Base-by-base conservation (phyloP, 2,329 filamentous ascomycete genomes). In the Ceratocystis harringtonii region DNA sequence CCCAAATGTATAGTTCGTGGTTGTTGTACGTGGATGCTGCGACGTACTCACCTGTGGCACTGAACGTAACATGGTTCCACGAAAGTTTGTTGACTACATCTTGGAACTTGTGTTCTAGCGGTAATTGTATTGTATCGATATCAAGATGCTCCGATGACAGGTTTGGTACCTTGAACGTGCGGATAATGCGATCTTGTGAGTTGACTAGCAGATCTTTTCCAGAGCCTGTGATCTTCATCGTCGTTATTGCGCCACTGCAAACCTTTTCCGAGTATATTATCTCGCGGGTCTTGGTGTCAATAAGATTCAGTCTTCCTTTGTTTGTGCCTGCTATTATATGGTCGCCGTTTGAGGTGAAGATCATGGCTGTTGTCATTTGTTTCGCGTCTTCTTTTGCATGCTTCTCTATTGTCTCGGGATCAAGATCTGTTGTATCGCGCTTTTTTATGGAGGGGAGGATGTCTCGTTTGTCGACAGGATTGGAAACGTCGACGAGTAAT, bases 1-100 rank as follows among this genome's bases (percentile, higher is more conserved):
- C 94, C 94, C 92, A 97, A 32, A 97, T 92, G 75, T 97, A 97
- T 69, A 99, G 89, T 75, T 99, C 92, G 71, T 96, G 92, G 72
- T 99, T 99, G 80, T 97, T 97, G 75, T 91, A 96, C 1, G 94
- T 97, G 30, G 91, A 95, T 0, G 95, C 94, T 28, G 91, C 91
- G 50, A 99, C 91, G 73, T 97, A 97, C 75, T 99, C 94, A 63
- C 91, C 92, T 0, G 89, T 94, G 0, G 90, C 88, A 72, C 90
- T 95, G 74, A 99, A 97, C 0, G 92, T 91, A 67, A 96, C 92
- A 72, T 96, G 91, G 72, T 97, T 99, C 94, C 94, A 99, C 5
- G 89, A 91, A 12, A 97, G 78, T 57, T 89, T 85, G 73, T 99
- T 97, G 62, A 99, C 94, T 3, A 97, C 88, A 73, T 99, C 95